Base-by-base conservation (phyloP, 2,329 filamentous ascomycete genomes). In the Aspergillus unguis region DNA sequence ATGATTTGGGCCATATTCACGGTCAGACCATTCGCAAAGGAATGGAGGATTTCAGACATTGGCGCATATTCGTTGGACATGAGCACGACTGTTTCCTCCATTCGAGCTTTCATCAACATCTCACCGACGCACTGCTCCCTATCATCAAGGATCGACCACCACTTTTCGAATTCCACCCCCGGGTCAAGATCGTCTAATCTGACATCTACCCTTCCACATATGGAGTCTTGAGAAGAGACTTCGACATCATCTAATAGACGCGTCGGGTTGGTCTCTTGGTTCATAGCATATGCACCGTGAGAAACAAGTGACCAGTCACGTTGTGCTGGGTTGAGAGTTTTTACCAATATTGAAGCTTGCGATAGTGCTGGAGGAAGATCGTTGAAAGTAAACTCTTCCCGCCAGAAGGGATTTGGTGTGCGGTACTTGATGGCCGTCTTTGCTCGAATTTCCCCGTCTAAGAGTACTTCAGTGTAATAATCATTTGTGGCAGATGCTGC, bases 31-130 rank as follows among this genome's bases (percentile, higher is more conserved):
- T 88, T 87, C 36, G 85, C 84, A 68, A 97, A 96, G 5, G 85
- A 84, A 64, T 96, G 91, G 28, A 99, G 77, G 28, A 96, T 77
- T 58, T 94, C 86, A 1, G 88, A 88, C 53, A 99, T 80, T 2
- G 85, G 83, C 61, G 88, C 80, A 69, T 99, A 99, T 66, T 97
- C 90, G 53, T 87, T 84, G 5, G 86, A 84, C 73, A 95, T 86
- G 35, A 99, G 79, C 7, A 97, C 92, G 5, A 95, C 88, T 45
- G 94, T 84, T 71, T 99, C 92, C 50, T 96, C 90, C 58, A 94
- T 85, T 41, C 86, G 85, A 25, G 95, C 79, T 65, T 85, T 90
- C 71, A 96, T 83, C 47, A 95, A 79, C 76, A 96, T 87, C 56
- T 92, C 90, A 28, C 92, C 92, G 44, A 95, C 82, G 1, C 80